Percentiles rank a stretch among this genome's conserved stretches.
phyloP scores from a whole-genome alignment of 164 flowering plant genomes.

The Hamamelis virginiana region DNA sequence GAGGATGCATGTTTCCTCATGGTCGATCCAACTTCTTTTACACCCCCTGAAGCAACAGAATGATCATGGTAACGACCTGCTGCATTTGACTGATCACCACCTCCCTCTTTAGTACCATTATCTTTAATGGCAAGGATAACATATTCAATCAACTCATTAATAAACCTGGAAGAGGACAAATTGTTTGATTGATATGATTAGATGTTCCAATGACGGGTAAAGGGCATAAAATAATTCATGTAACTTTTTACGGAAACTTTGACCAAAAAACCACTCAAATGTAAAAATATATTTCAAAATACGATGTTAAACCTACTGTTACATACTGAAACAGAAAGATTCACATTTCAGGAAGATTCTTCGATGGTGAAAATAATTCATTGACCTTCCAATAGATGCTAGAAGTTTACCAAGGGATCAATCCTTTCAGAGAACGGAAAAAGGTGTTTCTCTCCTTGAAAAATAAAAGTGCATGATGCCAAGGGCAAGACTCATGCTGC shows the following conservation, averaged over 20 bases:
- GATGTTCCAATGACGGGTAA: neutral
- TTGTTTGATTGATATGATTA: neutral
- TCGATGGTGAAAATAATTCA: no score
- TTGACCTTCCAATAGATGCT: no score
- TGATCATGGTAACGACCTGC: constrained; percentile 16
- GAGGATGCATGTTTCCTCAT: constrained; percentile 22
- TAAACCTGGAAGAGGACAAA: constrained; percentile 51
- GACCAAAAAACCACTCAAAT: neutral
- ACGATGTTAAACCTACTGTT: no score
- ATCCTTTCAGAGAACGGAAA: no score
- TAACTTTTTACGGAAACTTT: neutral
- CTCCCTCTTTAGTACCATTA: constrained; percentile 21
- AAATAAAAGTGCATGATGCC: no score
- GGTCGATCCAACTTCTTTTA: constrained; percentile 19
- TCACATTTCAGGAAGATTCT: no score
- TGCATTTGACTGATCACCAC: constrained; percentile 28
- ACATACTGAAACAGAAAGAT: no score
- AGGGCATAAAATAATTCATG: neutral
- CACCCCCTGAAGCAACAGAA: constrained; percentile 11
- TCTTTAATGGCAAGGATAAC: constrained; percentile 51
- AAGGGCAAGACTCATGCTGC: no score
- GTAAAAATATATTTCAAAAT: neutral
- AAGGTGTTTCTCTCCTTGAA: no score
- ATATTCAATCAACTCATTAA: constrained; percentile 81
- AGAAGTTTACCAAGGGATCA: no score